Evolutionary conservation across 1,284 basidiomycete genomes (phyloP), one percentile per base, ranked within the genome.

Genomic region (Cutaneotrichosporon sp.): DNA sequence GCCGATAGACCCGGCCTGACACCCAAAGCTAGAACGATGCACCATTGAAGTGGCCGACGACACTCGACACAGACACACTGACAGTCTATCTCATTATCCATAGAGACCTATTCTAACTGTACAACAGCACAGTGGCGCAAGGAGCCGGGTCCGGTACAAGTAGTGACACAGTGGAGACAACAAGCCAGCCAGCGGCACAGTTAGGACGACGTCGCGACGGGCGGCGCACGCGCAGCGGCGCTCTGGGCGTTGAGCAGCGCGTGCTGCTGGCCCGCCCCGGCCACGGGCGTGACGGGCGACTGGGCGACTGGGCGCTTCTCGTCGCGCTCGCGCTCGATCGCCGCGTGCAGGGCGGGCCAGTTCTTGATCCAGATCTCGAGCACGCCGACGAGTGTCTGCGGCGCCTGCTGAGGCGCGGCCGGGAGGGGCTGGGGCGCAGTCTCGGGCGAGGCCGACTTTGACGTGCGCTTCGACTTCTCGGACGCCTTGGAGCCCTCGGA

Each of bases 311-410:
- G n/a, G n/a, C n/a, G n/a, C n/a, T n/a, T n/a, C n/a, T n/a, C n/a
- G n/a, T n/a, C n/a, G 47, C 34, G 56, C 47, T 51, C 31, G 27
- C 53, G 55, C 51, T 36, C 10, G 11, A 14, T 24, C 47, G 8
- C 18, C 13, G 27, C 47, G 16, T 31, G 46, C 5, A 27, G 25
- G 47, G 25, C 33, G 2, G 65, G 51, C 46, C 60, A 70, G 14
- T 68, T 20, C 22, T 25, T 22, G 43, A 75, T 74, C 69, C 70
- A 74, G 55, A 72, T 63, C 53, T 72, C 68, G 52, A 78, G 55
- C 14, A 76, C 34, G 3, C 74, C 74, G 10, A 73, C 69, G 29
- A 78, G 60, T 29, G 57, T 58, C 54, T 49, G 53, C 25, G n/a
- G 33, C 49, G 34, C 38, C 38, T 42, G 60, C 54, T 47, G 52